These are phyloP conservation scores for Chaetomium sp. DNA, from an alignment of 2,329 filamentous ascomycete genomes.

Conservation along the genomic window DNA sequence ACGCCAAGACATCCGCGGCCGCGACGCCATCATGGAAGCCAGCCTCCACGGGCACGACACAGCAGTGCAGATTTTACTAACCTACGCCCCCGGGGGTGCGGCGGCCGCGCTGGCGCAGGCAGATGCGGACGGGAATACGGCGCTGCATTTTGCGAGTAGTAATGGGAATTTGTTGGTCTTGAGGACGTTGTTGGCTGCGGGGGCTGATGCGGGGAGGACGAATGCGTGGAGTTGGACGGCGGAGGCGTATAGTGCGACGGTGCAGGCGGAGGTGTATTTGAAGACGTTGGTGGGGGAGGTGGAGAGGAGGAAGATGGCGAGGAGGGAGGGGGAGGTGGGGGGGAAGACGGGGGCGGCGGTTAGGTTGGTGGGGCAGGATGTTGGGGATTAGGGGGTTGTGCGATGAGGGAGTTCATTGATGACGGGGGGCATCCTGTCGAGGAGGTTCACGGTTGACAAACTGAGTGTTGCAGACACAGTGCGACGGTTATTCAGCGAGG, in stretches of 20 bases:
- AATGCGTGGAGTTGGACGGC: conserved; percentile 80
- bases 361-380: conserved; percentile 16
- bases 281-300: conserved; percentile 68
- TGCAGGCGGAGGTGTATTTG: conserved; percentile 79
- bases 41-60: conserved; percentile 56
- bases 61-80: conserved; percentile 57
- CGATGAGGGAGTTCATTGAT: no score
- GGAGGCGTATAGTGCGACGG: conserved; percentile 73
- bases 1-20: conserved; percentile 59
- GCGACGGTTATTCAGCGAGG: no score
- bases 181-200: conserved; percentile 68
- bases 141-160: conserved; percentile 77
- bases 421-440: no score
- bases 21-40: conserved; percentile 67
- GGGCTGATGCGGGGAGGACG: conserved; percentile 63
- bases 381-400: background rate
- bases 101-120: conserved; percentile 47
- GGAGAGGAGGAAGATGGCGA: conserved; percentile 43
- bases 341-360: conserved; percentile 7
- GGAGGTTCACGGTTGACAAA: no score
- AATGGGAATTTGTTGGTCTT: conserved; percentile 74
- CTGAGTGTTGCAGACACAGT: no score
- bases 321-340: background rate
- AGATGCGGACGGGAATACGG: conserved; percentile 75
- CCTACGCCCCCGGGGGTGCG: conserved; percentile 51